Evolutionary conservation across 31 red algal species (phyloP).

Genomic region (Odonthalia washingtoniensis): DNA sequence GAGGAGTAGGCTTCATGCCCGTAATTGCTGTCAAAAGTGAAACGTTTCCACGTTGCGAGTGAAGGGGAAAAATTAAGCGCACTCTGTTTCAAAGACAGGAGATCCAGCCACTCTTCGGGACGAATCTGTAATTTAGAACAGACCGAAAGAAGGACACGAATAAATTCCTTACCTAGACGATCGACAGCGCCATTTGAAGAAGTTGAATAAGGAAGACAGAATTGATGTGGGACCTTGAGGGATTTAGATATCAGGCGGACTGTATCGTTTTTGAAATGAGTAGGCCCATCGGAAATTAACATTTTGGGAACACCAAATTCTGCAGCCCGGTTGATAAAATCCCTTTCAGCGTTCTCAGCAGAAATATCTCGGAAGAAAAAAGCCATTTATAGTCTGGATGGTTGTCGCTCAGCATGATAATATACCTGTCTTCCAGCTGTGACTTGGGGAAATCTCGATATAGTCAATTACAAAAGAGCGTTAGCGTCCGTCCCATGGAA

Average conservation of each 20-base stretch:
- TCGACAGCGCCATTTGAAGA: slow-evolving; percentile 23
- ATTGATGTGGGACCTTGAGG: slow-evolving; percentile 28
- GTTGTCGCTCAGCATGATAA: slow-evolving; percentile 9
- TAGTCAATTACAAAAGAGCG: slow-evolving; percentile 22
- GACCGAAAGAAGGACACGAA: background rate
- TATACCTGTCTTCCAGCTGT: background rate
- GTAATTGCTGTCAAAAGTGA: background rate
- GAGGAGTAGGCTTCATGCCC: background rate
- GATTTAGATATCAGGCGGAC: background rate
- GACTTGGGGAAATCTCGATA: slow-evolving; percentile 13
- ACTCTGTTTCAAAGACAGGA: slow-evolving; percentile 22
- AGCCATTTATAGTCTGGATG: slow-evolving; percentile 14
- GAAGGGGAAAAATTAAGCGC: slow-evolving; percentile 23
- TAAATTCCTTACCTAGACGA: slow-evolving; percentile 9
- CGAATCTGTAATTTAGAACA: slow-evolving; percentile 7
- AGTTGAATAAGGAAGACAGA: slow-evolving; percentile 19
- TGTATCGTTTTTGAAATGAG: slow-evolving; percentile 39
- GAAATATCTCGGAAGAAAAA: background rate
- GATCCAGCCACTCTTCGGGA: slow-evolving; percentile 29
- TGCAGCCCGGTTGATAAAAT: slow-evolving; percentile 7
- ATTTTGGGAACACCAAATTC: slow-evolving; percentile 23
- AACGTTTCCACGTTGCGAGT: background rate
- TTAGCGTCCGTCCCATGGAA: background rate
- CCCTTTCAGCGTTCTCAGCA: background rate
- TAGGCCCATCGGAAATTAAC: slow-evolving; percentile 25